Evolutionary conservation across 2,329 filamentous ascomycete genomes (phyloP), one percentile per base, ranked within the genome.

Genomic region (Aaosphaeria arxii): DNA sequence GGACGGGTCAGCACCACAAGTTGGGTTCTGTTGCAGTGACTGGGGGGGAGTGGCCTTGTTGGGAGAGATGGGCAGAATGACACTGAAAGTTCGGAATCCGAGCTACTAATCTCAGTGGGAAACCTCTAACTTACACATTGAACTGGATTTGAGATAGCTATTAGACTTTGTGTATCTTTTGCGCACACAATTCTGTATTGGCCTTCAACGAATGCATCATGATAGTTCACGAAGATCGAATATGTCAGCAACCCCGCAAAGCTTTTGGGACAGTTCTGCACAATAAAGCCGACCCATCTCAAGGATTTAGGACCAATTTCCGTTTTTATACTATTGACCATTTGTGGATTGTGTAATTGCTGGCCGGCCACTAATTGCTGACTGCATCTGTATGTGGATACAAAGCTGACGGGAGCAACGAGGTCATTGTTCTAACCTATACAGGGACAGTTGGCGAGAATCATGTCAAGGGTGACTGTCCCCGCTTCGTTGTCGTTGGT

Each of bases 321-420:
- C 33, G 33, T 36, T 36, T 9, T n/a, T 48, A 45, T 54, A 45
- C 48, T 53, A 59, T 47, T 44, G 55, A 48, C 55, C 55, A 48
- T 47, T 47, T 51, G 44, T 42, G 45, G 50, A 58, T 51, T 46
- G 44, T 55, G 7, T 51, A 52, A 46, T 46, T 51, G 49, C 46
- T 46, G 45, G 46, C 47, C 48, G 49, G 51, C 50, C 56, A 50
- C 64, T 67, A 67, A 55, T 56, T 63, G 64, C 58, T 69, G 64
- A 67, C 64, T 56, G 66, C 63, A 58, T 24, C 17, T 24, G 17
- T 24, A 24, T 24, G 17, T 24, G 57, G 38, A 45, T 44, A 40
- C 50, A 57, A 52, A 50, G 54, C 52, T 62, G 51, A 52, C 51
- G 52, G 50, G 45, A 51, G 55, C 17, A 24, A 24, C 17, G 17